Evolutionary conservation across 2,329 filamentous ascomycete species (phyloP), one percentile per base, ranked within the genome.

Genomic region (Huntiella decipiens): DNA sequence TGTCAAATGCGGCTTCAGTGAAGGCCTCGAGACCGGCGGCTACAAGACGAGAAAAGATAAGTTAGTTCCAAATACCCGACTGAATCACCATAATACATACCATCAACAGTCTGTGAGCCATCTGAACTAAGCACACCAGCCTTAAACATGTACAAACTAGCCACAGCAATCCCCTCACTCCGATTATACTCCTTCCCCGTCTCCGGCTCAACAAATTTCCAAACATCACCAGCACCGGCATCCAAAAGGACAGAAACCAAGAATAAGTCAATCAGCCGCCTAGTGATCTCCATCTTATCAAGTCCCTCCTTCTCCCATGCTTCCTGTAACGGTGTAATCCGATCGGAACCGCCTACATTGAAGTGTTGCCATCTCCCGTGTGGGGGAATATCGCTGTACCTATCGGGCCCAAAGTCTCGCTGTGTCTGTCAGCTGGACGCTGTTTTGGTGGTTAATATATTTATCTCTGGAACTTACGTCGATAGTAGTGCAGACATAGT

Each of bases 281-380:
- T 67, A 0, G 68, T 67, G 4, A 64, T 55, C 50, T 74, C 71
- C 1, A 57, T 51, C 1, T 61, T 58, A 44, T 73, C 66, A 35
- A 57, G 55, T 1, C 57, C 58, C 0, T 61, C 57, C 2, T 53
- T 54, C 2, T 65, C 57, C 71, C 70, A 72, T 38, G 61, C 54
- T 17, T 62, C 54, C 3, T 70, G 56, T 2, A 73, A 54, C 5
- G 60, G 55, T 5, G 61, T 57, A 5, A 74, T 57, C 32, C 73
- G 69, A 35, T 66, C 60, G 22, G 70, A 58, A 11, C 63, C 64
- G 7, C 73, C 73, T 35, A 74, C 66, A 11, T 75, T 68, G 52
- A 77, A 77, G 57, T 78, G 74, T 54, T 77, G 74, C 69, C 74
- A 77, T 38, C 74, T 65, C 6, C 66, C 73, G 51, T 74, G 70